phyloP scores from a whole-genome alignment of 2,329 filamentous ascomycete genomes.

The Gnomoniopsis smithogilvyi region DNA sequence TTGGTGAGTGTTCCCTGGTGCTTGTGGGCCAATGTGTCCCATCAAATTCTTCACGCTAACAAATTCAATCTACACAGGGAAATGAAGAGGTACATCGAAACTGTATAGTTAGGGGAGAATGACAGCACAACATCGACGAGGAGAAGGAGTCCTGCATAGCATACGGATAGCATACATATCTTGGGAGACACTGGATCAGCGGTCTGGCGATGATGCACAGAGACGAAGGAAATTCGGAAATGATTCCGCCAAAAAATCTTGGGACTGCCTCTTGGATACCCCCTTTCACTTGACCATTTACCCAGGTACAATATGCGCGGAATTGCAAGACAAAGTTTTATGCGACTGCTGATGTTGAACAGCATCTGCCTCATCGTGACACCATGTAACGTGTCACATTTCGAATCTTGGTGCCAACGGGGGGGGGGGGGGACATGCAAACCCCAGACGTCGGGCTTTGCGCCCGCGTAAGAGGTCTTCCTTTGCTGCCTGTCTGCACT shows the following conservation, averaged over 20 bases:
- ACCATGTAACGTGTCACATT: neutral
- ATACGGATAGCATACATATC: neutral
- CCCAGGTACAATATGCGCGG: neutral
- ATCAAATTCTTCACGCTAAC: slow-evolving; percentile 20
- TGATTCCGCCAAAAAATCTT: neutral
- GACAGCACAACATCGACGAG: neutral
- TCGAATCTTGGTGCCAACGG: neutral
- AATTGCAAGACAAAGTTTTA: neutral
- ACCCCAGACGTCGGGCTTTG: neutral
- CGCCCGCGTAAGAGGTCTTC: neutral
- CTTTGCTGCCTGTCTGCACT: neutral
- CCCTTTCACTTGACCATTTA: slow-evolving; percentile 5
- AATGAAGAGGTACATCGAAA: slow-evolving; percentile 74
- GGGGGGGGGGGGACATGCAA: neutral
- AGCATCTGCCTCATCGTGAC: neutral
- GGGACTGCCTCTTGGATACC: slow-evolving; percentile 10
- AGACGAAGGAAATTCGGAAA: neutral
- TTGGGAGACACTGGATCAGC: neutral
- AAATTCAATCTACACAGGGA: slow-evolving; percentile 50
- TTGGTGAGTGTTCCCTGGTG: slow-evolving; percentile 61
- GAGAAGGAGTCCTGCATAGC: neutral
- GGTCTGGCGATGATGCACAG: neutral
- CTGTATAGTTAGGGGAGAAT: slow-evolving; percentile 43
- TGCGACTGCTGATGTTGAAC: slow-evolving; percentile 3
- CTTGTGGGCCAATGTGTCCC: neutral